Conservation (phyloP, 306 rosid genomes). For the Vigna reflexopilosa region DNA sequence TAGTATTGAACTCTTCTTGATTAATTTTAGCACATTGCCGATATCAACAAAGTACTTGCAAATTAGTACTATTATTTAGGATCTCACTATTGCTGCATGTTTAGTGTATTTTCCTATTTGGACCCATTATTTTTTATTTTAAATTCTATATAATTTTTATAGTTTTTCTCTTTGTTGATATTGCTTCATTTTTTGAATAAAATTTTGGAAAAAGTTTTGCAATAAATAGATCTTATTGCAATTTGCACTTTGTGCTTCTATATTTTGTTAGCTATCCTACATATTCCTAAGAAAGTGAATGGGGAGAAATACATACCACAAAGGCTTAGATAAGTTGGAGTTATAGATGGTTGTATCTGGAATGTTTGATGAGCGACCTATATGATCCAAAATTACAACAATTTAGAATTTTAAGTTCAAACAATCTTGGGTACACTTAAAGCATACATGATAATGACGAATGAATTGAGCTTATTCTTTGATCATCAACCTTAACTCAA, state of each 20-base stretch:
- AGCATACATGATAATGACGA: too few relatives aligned
- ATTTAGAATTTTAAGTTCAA: too few relatives aligned
- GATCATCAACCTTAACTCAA: too few relatives aligned
- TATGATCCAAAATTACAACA: slow-evolving; percentile 66
- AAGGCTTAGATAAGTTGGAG: slow-evolving; percentile 81
- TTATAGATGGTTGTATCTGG: slow-evolving; percentile 74
- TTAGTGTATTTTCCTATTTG: background rate
- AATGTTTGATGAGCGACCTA: slow-evolving; percentile 86
- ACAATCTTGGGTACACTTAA: too few relatives aligned
- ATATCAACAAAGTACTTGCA: background rate
- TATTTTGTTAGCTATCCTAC: slow-evolving; percentile 76
- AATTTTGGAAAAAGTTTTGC: background rate
- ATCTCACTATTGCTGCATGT: background rate
- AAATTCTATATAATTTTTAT: background rate
- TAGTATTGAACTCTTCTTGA: slow-evolving; percentile 2
- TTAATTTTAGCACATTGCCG: background rate
- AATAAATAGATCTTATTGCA: slow-evolving; percentile 21
- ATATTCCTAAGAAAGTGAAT: slow-evolving; percentile 89
- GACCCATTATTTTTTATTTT: slow-evolving; percentile 6
- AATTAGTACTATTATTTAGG: background rate
- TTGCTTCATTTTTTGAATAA: slow-evolving; percentile 26
- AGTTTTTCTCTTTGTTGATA: slow-evolving; percentile 26
- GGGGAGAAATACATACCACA: slow-evolving; percentile 77
- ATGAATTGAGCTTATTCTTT: too few relatives aligned
- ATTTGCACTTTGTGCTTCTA: slow-evolving; percentile 38